Conservation (phyloP, 179 eudicot species). For the Sideroxylon spinosum region DNA sequence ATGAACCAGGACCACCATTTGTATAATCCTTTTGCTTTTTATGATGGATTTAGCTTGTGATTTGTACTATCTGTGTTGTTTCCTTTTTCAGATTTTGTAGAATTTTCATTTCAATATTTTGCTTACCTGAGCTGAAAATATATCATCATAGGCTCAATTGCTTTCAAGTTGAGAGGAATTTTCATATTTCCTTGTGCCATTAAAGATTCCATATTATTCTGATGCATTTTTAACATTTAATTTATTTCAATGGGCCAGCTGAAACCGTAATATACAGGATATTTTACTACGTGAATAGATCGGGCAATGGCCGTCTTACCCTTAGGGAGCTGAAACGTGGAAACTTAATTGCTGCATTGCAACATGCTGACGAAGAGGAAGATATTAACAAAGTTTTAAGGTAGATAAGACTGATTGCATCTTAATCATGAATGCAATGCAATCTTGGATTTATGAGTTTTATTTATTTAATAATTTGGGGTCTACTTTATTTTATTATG, state of each 20-base stretch:
- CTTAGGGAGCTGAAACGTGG: constrained; percentile 95
- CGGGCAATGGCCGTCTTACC: constrained; percentile 80
- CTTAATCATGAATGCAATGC: background rate
- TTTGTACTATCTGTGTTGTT: background rate
- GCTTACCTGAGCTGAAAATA: background rate
- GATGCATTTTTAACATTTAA: constrained; percentile 20
- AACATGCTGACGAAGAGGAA: constrained; percentile 97
- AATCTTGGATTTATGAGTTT: background rate
- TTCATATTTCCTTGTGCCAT: constrained; percentile 1
- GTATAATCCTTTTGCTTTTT: too few relatives aligned
- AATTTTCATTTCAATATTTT: constrained; percentile 5
- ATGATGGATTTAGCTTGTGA: background rate
- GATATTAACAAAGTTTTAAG: constrained; percentile 95
- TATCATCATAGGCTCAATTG: background rate
- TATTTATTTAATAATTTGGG: background rate
- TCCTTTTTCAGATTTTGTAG: background rate
- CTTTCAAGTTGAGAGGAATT: constrained; percentile 4
- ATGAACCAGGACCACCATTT: too few relatives aligned
- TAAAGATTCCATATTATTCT: background rate
- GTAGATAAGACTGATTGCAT: constrained; percentile 27
- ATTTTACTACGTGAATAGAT: constrained; percentile 89
- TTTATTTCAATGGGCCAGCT: constrained; percentile 52
- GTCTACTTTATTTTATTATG: too few relatives aligned
- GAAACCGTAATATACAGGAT: constrained; percentile 97
- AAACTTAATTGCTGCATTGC: constrained; percentile 85